Percentiles rank a stretch among this genome's conserved stretches.
phyloP scores from a whole-genome alignment of 495 filamentous ascomycete genomes.

The Podospora appendiculata region DNA sequence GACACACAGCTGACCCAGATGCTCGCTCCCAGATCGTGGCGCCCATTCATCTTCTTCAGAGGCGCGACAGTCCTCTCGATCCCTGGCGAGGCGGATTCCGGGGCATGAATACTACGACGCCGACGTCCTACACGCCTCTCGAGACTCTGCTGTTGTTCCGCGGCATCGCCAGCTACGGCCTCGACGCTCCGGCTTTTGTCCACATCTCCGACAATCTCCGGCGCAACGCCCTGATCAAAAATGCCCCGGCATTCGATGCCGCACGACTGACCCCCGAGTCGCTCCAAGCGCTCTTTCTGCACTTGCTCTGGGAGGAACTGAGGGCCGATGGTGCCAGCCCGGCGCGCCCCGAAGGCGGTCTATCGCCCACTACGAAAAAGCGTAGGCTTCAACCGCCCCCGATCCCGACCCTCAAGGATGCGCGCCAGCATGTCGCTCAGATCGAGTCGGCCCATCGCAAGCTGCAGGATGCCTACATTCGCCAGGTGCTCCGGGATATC shows the following conservation, averaged over 20 bases:
- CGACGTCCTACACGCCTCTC: slow-evolving; percentile 71
- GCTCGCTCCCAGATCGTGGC: slow-evolving; percentile 35
- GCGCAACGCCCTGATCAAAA: slow-evolving; percentile 59
- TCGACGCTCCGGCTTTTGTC: slow-evolving; percentile 56
- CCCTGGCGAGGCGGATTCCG: slow-evolving; percentile 45
- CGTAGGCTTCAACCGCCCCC: slow-evolving; percentile 63
- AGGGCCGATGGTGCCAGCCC: slow-evolving; percentile 20
- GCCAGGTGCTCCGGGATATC: slow-evolving; percentile 59
- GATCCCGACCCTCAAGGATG: slow-evolving; percentile 55
- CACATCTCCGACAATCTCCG: slow-evolving; percentile 67
- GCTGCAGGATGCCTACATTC: slow-evolving; percentile 67
- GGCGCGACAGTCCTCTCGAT: slow-evolving; percentile 47
- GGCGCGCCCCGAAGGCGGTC: slow-evolving; percentile 25
- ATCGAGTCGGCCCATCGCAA: slow-evolving; percentile 62
- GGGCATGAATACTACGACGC: slow-evolving; percentile 45
- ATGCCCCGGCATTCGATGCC: slow-evolving; percentile 60
- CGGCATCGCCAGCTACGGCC: slow-evolving; percentile 61
- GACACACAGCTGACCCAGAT: not conserved
- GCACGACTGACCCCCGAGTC: slow-evolving; percentile 70
- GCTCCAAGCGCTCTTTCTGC: slow-evolving; percentile 67
- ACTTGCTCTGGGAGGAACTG: slow-evolving; percentile 67
- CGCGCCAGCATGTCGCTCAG: slow-evolving; percentile 53
- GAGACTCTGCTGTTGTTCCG: slow-evolving; percentile 88
- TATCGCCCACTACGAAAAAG: slow-evolving; percentile 55
- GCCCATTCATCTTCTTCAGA: slow-evolving; percentile 41